Conservation (phyloP, 495 filamentous ascomycete genomes). For the Schizothecium vesticola region DNA sequence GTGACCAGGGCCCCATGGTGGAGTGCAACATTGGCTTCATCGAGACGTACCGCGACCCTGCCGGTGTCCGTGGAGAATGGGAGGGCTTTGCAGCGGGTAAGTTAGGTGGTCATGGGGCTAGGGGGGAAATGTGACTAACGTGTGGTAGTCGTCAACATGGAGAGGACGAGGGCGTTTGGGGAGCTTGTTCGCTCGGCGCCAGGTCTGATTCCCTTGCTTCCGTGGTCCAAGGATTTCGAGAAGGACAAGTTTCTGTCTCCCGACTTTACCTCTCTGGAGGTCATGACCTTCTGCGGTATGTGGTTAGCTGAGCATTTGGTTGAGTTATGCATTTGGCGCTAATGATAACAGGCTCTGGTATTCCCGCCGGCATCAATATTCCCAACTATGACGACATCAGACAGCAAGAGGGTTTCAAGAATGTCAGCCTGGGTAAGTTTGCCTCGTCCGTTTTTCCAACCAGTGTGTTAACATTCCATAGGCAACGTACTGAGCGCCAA, state of each 20-base stretch:
- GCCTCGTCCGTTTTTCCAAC: background rate
- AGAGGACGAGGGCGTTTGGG: conserved; percentile 85
- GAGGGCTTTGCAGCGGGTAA: conserved; percentile 73
- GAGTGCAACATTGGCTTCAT: conserved; percentile 94
- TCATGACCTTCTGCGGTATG: conserved; percentile 46
- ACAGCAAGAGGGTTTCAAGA: conserved; percentile 95
- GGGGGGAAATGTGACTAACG: background rate
- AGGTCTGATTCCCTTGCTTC: conserved; percentile 77
- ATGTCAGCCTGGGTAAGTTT: conserved; percentile 51
- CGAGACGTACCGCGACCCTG: conserved; percentile 92
- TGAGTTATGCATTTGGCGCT: background rate
- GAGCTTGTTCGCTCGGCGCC: conserved; percentile 76
- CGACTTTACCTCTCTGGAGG: conserved; percentile 86
- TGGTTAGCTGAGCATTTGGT: background rate
- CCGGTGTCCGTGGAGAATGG: conserved; percentile 93
- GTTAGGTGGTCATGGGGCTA: background rate
- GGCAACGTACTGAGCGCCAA: conserved; percentile 90
- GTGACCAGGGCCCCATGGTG: conserved; percentile 81
- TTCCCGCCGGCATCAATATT: conserved; percentile 71
- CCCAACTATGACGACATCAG: conserved; percentile 95
- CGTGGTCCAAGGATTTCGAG: conserved; percentile 85
- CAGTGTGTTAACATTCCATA: background rate
- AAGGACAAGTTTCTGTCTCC: conserved; percentile 92
- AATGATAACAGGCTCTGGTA: conserved; percentile 53
- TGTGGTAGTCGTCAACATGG: conserved; percentile 56